Evolutionary conservation across 306 rosid species (phyloP), one percentile per base, ranked within the genome.

Genomic region (Rosa persica): DNA sequence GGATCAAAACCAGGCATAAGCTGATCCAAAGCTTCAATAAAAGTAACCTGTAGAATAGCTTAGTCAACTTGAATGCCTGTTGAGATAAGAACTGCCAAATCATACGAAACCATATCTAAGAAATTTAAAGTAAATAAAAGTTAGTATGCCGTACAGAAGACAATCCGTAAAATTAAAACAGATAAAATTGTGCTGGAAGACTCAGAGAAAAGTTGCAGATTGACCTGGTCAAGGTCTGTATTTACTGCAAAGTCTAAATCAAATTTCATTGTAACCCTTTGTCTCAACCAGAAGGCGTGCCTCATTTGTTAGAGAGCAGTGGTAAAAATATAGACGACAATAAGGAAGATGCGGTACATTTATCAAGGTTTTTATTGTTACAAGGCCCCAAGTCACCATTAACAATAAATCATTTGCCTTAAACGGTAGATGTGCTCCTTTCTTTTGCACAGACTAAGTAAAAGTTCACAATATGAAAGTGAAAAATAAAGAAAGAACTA

Each of bases 1-100:
- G 99, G 99, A 89, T 95, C 99, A 93, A 95, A 95, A 80, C 99
- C 99, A 79, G 99, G 99, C 99, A 95, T 93, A 64, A 95, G 98
- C 90, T 93, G 99, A 85, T 93, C 98, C 73, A 95, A 85, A 81
- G 99, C 99, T 85, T 95, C 99, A 72, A 95, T 48, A 76, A 95
- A 95, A 68, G 99, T 95, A 85, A 95, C 99, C 99, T 95, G 83
- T 80, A 88, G 75, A 79, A 77, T 67, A 78, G 17, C 81, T 73
- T 77, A 58, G 69, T 79, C 70, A 81, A 64, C 23, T 46, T 52
- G 70, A 39, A 40, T 19, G 27, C 54, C 43, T 76, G 60, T 55
- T 67, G 77, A 36, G 62, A 81, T 36, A 67, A 65, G 13, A 47
- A 58, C 67, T n/a, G 10, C 23, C n/a, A 76, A 39, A 46, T 46